These are phyloP conservation scores for Alternaria burnsii DNA, from an alignment of 2,329 filamentous ascomycete species.

Conservation along the genomic window DNA sequence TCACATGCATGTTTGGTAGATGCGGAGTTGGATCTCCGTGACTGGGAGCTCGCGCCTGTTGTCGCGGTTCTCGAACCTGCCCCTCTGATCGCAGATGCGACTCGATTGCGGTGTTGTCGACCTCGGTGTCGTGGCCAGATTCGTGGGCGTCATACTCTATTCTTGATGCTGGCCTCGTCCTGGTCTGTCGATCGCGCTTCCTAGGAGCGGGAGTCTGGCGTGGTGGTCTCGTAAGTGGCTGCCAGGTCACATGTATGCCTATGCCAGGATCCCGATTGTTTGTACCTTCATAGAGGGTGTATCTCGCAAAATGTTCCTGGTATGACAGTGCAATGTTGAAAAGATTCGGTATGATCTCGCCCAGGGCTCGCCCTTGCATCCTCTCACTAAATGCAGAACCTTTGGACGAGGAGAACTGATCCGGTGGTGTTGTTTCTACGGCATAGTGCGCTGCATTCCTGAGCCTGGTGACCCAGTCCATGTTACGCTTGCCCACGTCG, in stretches of 20 bases:
- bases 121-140: constrained; percentile 34
- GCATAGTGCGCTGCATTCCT: constrained; percentile 28
- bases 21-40: not conserved
- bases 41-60: not conserved
- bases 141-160: constrained; percentile 12
- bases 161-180: not conserved
- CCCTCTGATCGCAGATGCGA: not conserved
- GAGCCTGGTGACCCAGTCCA: constrained; percentile 35
- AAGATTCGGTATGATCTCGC: constrained; percentile 37
- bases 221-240: constrained; percentile 27
- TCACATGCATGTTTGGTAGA: not conserved
- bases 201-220: constrained; percentile 13
- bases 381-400: constrained; percentile 29
- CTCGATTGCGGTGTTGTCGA: constrained; percentile 23
- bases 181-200: constrained; percentile 24
- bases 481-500: constrained; percentile 33
- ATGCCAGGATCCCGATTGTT: constrained; percentile 27
- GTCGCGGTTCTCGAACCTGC: not conserved
- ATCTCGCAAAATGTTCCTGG: constrained; percentile 41
- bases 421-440: constrained; percentile 30
- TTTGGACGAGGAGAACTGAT: constrained; percentile 41
- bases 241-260: constrained; percentile 38
- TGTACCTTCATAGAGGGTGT: constrained; percentile 35
- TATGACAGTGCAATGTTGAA: constrained; percentile 40
- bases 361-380: constrained; percentile 39